Percentiles rank a stretch among this genome's conserved stretches.
Conservation (phyloP, 1,139 yeast species). For the Wickerhamiella infanticola region DNA sequence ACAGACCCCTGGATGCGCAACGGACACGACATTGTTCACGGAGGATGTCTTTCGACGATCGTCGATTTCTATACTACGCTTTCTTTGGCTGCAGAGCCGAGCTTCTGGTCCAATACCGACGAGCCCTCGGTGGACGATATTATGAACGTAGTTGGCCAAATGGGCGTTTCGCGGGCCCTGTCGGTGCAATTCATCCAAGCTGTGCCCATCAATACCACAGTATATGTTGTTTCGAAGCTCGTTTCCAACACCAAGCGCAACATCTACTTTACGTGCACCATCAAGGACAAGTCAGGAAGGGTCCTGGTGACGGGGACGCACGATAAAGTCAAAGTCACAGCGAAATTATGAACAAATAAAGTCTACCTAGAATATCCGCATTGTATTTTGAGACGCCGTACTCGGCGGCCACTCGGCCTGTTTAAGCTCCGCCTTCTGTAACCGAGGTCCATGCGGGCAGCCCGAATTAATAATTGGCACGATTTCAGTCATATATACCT, state of each 20-base stretch:
- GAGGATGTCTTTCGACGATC: conserved; percentile 23
- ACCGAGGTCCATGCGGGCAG: too few species aligned
- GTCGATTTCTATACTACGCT: conserved; percentile 18
- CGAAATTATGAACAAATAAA: background rate
- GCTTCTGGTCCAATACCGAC: conserved; percentile 15
- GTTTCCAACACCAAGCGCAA: conserved; percentile 18
- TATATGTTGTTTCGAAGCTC: conserved; percentile 15
- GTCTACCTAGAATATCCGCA: too few species aligned
- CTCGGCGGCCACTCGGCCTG: too few species aligned
- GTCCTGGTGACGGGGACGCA: conserved; percentile 18
- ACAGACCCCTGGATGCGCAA: conserved; percentile 17
- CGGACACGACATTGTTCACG: conserved; percentile 19
- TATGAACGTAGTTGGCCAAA: conserved; percentile 8
- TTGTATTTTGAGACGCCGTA: too few species aligned
- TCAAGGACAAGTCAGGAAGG: conserved; percentile 14
- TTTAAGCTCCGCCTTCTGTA: too few species aligned
- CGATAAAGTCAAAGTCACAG: conserved; percentile 18
- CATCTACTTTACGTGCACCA: conserved; percentile 13
- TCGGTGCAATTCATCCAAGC: conserved; percentile 20
- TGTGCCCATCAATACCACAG: conserved; percentile 17
- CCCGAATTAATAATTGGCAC: conserved; percentile 2
- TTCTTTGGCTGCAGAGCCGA: conserved; percentile 17
- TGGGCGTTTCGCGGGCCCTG: conserved; percentile 20
- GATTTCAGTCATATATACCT: conserved; percentile 15
- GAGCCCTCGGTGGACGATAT: conserved; percentile 11